Base-by-base conservation (phyloP, 768 basidiomycete genomes). In the Rhizopogon vinicolor region DNA sequence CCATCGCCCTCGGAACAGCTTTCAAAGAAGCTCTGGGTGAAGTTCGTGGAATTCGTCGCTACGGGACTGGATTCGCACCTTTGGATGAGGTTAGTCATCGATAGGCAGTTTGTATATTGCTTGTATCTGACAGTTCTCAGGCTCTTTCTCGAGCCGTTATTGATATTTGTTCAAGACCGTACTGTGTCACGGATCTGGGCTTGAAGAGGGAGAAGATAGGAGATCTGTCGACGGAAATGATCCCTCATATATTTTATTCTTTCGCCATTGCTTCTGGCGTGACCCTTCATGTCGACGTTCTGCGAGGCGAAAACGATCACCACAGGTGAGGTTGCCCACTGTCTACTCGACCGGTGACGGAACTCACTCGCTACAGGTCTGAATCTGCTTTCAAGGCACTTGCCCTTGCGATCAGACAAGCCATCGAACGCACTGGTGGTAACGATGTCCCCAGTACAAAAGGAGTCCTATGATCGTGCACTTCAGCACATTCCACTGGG, bases 351-450 rank as follows among this genome's bases (percentile, higher is more conserved):
- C 14, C 5, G 25, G 48, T 3, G 33, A 50, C 46, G 39, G 42
- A 49, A 41, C 49, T 54, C 31, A 33, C n/a, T 5, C 8, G 29
- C 41, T 33, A 14, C 63, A 98, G 97, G 52, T 86, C 95, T 12
- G 97, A 99, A 72, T 93, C 95, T 3, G 93, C 96, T 4, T 99
- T 99, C 83, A 99, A 99, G 73, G 96, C 97, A 1, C 73, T 98
- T 18, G 97, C 97, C 0, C 77, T 99, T 37, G 97, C 96, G 8
- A 94, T 99, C 61, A 85, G 89, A 53, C 86, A 98, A 71, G 97
- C 97, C n/a, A 89, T 97, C 59, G 84, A 92, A 68, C 79, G 78
- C 53, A 98, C 95, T 1, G 93, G 93, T 5, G 84, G 91, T 5
- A 80, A 84, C 60, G 97, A 99, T 55, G 85, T 98, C 31, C 96